Evolutionary conservation across 2,329 filamentous ascomycete species (phyloP), one percentile per base, ranked within the genome.

Genomic region (Ambrosiella xylebori): DNA sequence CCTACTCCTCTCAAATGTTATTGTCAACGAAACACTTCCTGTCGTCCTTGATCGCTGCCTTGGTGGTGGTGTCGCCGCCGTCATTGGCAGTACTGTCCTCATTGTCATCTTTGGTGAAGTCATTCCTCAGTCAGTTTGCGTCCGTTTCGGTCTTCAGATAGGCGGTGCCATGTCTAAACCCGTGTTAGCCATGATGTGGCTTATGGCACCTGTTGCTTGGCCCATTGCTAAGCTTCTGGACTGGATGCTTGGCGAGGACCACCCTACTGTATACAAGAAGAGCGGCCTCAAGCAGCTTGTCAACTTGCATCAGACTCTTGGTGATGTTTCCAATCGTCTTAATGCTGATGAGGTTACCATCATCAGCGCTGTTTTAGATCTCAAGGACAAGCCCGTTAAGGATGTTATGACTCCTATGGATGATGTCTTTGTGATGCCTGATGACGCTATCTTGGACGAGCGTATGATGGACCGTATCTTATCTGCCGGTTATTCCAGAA

Each of bases 31-130:
- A 72, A 94, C 91, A 1, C 76, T 96, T 12, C 93, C 93, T 36
- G 95, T 98, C 62, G 88, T 98, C 9, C 79, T 98, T 56, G 93
- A 98, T 71, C 79, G 93, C 59, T 95, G 89, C 59, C 79, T 98
- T 15, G 93, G 93, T 37, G 93, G 93, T 63, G 93, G 93, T 63
- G 90, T 94, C 75, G 90, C 91, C 61, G 93, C 93, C 61, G 88
- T 97, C 19, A 77, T 97, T 56, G 89, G 90, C 65, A 94, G 88
- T 74, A 98, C 93, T 1, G 80, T 94, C 12, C 73, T 97, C 62
- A 97, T 98, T 70, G 93, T 98, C 68, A 96, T 98, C 65, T 98
- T 98, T 68, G 93, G 93, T 65, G 93, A 98, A 74, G 82, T 98
- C 62, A 86, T 95, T 35, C 93, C 93, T 38, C 93, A 98, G 69